Evolutionary conservation across 2,329 filamentous ascomycete species (phyloP).

Genomic region (Fusarium oxysporum): DNA sequence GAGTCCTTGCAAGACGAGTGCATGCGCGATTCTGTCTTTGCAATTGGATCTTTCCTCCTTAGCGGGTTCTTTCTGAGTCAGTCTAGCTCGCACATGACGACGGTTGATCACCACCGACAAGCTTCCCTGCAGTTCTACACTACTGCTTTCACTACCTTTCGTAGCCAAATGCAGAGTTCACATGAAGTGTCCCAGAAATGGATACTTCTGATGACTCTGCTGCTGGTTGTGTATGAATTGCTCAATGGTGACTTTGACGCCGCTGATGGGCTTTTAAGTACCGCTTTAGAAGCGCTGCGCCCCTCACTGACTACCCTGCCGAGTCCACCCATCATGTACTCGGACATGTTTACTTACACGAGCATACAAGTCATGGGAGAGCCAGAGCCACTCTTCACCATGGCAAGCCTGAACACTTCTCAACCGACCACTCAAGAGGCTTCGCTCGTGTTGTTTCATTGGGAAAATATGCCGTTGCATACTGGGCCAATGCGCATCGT

Average conservation of each 20-base stretch:
- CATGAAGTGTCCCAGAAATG: neutral
- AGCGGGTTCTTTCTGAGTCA: neutral
- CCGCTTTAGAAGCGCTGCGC: neutral
- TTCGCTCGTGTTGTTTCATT: neutral
- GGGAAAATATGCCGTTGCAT: too few species aligned
- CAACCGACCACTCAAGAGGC: neutral
- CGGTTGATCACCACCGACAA: neutral
- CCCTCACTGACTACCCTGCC: neutral
- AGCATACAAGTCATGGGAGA: neutral
- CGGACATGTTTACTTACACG: neutral
- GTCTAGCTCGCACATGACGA: neutral
- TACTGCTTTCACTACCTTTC: neutral
- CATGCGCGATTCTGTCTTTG: neutral
- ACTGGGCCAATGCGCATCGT: too few species aligned
- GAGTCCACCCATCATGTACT: neutral
- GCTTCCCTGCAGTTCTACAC: neutral
- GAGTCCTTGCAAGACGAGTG: neutral
- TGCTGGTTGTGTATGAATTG: neutral
- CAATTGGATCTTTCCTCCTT: neutral
- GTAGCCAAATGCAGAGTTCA: neutral
- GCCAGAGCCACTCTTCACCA: neutral
- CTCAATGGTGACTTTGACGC: neutral
- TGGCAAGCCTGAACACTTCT: neutral
- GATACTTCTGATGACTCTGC: neutral
- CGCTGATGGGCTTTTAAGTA: neutral